These are phyloP conservation scores for Camelina laxa DNA, from an alignment of 345 rosid genomes.

Conservation along the genomic window DNA sequence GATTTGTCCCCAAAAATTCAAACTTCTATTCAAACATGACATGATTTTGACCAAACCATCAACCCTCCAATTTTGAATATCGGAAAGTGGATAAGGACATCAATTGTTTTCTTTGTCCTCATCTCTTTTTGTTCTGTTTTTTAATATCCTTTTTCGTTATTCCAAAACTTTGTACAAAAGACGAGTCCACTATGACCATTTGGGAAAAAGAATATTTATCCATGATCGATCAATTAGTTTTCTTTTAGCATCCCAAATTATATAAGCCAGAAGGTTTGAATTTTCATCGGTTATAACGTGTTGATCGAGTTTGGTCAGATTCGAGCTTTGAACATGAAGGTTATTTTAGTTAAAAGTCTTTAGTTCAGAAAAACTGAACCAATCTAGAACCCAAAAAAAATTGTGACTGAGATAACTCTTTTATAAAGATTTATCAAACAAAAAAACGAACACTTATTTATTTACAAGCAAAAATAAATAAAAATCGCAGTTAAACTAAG, in stretches of 20 bases:
- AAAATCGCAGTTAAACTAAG: background rate
- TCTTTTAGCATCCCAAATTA: background rate
- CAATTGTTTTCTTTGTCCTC: background rate
- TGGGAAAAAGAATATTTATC: conserved; percentile 34
- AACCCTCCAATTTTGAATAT: conserved; percentile 39
- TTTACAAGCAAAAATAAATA: background rate
- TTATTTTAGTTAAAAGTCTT: background rate
- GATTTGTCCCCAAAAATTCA: conserved; percentile 28
- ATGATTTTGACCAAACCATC: conserved; percentile 40
- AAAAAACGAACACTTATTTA: too few species aligned
- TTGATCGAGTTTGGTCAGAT: background rate
- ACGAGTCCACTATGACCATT: conserved; percentile 27
- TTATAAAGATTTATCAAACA: background rate
- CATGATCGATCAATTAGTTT: background rate
- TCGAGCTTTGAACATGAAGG: background rate
- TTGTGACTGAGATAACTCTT: background rate
- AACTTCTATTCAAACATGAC: conserved; percentile 39
- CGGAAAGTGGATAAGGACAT: conserved; percentile 38
- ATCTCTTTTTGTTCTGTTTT: background rate
- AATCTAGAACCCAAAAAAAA: background rate
- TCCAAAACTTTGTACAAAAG: conserved; percentile 22
- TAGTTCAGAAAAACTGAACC: background rate
- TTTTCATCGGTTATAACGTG: conserved; percentile 7
- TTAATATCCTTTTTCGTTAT: conserved; percentile 31
- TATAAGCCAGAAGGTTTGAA: conserved; percentile 1